These are phyloP conservation scores for Neofusicoccum cordaticola DNA, from an alignment of 2,329 filamentous ascomycete genomes.

Conservation along the genomic window DNA sequence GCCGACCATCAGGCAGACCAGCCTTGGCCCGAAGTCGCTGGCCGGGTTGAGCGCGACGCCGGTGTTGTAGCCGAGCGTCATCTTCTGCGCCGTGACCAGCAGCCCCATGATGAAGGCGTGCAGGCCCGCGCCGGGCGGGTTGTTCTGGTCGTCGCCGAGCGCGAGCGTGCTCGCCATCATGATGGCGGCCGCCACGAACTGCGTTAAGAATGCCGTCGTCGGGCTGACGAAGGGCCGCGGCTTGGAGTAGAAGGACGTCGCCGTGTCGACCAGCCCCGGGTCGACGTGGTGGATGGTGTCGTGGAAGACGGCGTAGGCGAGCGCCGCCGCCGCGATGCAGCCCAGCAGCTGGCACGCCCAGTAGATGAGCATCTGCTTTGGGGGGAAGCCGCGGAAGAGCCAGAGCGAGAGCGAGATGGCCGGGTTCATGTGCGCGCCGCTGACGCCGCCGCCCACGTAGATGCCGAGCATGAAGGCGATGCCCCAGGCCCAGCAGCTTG, in stretches of 20 bases:
- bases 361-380: constrained; percentile 26
- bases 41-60: constrained; percentile 50
- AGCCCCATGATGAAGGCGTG: constrained; percentile 42
- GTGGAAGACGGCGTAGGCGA: constrained; percentile 37
- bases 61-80: constrained; percentile 48
- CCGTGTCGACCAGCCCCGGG: constrained; percentile 21
- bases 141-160: constrained; percentile 43
- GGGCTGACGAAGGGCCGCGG: constrained; percentile 30
- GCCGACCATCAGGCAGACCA: constrained; percentile 45
- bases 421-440: constrained; percentile 49
- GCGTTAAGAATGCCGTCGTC: constrained; percentile 36
- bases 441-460: constrained; percentile 47
- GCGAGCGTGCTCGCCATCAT: constrained; percentile 33
- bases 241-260: constrained; percentile 28
- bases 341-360: constrained; percentile 35
- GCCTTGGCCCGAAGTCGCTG: constrained; percentile 50
- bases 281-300: constrained; percentile 32
- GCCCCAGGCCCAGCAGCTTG: constrained; percentile 42
- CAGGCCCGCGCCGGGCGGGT: constrained; percentile 44
- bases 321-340: constrained; percentile 31
- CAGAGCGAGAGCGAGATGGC: constrained; percentile 41
- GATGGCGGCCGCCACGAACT: constrained; percentile 34
- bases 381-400: constrained; percentile 36
- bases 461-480: constrained; percentile 54
- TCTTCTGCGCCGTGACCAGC: constrained; percentile 35